These are phyloP conservation scores for Viridothelium virens DNA, from an alignment of 495 filamentous ascomycete species.

Conservation along the genomic window DNA sequence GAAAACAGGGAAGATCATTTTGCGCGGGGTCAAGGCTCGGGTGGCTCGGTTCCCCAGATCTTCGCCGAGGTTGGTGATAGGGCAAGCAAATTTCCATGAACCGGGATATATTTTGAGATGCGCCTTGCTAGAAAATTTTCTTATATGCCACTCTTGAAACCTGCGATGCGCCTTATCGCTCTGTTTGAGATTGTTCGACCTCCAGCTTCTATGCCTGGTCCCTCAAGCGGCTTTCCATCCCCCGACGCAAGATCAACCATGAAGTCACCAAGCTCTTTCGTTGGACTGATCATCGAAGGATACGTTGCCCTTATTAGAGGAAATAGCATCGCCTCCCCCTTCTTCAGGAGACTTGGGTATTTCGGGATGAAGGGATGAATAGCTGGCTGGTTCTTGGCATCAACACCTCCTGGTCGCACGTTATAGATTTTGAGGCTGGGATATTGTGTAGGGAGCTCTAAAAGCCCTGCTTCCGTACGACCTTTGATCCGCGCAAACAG, in stretches of 20 bases:
- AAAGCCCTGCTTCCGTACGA: slow-evolving; percentile 49
- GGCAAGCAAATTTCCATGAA: no score
- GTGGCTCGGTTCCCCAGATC: no score
- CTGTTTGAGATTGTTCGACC: slow-evolving; percentile 1
- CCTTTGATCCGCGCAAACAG: slow-evolving; percentile 58
- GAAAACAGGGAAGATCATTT: not conserved
- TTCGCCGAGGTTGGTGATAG: no score
- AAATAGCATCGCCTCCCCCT: slow-evolving; percentile 9
- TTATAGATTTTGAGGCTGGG: slow-evolving; percentile 43
- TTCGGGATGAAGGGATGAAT: slow-evolving; percentile 44
- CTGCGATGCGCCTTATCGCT: not conserved
- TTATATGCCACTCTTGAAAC: slow-evolving; percentile 5
- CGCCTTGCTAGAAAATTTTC: no score
- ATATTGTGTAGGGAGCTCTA: slow-evolving; percentile 39
- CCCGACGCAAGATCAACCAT: slow-evolving; percentile 55
- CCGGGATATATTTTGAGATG: no score
- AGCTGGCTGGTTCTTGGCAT: slow-evolving; percentile 40
- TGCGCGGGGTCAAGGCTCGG: not conserved
- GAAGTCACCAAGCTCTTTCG: slow-evolving; percentile 37
- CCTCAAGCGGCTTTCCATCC: slow-evolving; percentile 33
- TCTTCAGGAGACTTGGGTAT: slow-evolving; percentile 22
- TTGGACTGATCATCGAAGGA: slow-evolving; percentile 33
- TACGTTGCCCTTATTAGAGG: slow-evolving; percentile 12
- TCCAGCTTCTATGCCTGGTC: not conserved
- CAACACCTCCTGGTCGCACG: slow-evolving; percentile 49